Conservation (phyloP, 495 filamentous ascomycete genomes). For the Neurospora sp. region DNA sequence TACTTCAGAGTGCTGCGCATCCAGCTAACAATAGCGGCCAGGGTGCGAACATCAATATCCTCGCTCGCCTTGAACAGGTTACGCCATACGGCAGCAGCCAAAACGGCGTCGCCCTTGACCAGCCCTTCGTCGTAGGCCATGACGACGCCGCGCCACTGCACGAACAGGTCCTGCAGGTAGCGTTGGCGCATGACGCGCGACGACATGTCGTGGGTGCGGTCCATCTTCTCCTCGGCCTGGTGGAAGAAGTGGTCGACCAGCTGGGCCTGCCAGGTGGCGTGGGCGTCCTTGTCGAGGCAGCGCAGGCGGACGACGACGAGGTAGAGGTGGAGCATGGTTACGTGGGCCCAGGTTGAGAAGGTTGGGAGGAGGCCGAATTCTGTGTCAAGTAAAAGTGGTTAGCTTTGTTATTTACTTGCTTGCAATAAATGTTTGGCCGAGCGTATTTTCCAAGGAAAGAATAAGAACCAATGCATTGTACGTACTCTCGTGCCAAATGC, state of each 20-base stretch:
- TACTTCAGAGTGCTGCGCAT: conserved; percentile 57
- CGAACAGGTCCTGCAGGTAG: conserved; percentile 85
- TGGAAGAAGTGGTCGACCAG: conserved; percentile 90
- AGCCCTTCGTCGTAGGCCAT: conserved; percentile 84
- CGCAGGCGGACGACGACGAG: conserved; percentile 80
- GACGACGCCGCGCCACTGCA: conserved; percentile 80
- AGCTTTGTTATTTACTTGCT: neutral
- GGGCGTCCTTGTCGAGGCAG: conserved; percentile 48
- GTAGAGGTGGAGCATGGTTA: conserved; percentile 94
- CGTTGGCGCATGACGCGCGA: conserved; percentile 59
- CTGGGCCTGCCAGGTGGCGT: conserved; percentile 31
- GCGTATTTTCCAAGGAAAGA: conserved; percentile 12
- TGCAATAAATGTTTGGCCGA: neutral
- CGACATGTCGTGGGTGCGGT: conserved; percentile 52
- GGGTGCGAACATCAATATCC: conserved; percentile 56
- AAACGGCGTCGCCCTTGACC: conserved; percentile 69
- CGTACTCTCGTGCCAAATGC: conserved; percentile 79
- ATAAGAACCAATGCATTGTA: neutral
- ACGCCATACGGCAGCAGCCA: conserved; percentile 84
- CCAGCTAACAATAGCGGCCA: conserved; percentile 71
- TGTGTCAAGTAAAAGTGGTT: neutral
- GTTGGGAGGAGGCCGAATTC: conserved; percentile 61
- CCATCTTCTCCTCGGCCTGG: conserved; percentile 82
- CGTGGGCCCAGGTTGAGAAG: conserved; percentile 90
- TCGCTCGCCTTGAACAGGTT: conserved; percentile 74